Evolutionary conservation across 371 early-diverging fungal species (phyloP), one percentile per base, ranked within the genome.

Genomic region (Lichtheimia hyalospora): DNA sequence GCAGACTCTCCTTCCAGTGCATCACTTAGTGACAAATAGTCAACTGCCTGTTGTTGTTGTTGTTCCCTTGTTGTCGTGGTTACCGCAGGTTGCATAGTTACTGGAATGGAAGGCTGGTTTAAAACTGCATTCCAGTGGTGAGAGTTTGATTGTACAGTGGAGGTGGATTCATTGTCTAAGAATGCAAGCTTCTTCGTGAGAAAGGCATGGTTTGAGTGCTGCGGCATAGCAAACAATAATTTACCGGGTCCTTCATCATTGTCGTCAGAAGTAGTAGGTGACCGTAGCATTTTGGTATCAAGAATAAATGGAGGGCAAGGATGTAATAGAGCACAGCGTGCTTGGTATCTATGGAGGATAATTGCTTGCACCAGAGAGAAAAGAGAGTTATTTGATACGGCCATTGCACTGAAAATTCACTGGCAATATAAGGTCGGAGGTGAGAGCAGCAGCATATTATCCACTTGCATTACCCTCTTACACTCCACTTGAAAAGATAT

Each of bases 1-100:
- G 16, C 56, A 27, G 56, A 55, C 20, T 15, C 18, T 13, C 34
- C 34, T 52, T 50, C 16, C 10, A 58, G 39, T 7, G 58, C 58
- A n/a, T 58, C 58, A 14, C 27, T 49, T 3, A 58, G 51, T 15
- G 58, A 58, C 48, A 43, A 50, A 40, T 58, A 48, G 51, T 58
- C 58, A 40, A 58, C 27, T 44, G 27, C 5, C n/a, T n/a, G 57
- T 21, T 43, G 23, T 15, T 27, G 24, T 56, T 8, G 23, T 7
- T 25, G 57, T 10, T 5, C 18, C 15, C 23, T 49, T 20, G 21
- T 42, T 21, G 46, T 15, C 13, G 48, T 46, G 49, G 27, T 25
- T 15, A 40, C 44, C 16, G 16, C 7, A n/a, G 39, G 43, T 44
- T 18, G 23, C 23, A 57, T 46, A 27, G 56, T 4, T 24, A 10